A percentile compares a stretch with the other conserved stretches of the same genome.
Evolutionary conservation across 2,329 filamentous ascomycete genomes (phyloP).

Genomic region (Diaporthe capsici): DNA sequence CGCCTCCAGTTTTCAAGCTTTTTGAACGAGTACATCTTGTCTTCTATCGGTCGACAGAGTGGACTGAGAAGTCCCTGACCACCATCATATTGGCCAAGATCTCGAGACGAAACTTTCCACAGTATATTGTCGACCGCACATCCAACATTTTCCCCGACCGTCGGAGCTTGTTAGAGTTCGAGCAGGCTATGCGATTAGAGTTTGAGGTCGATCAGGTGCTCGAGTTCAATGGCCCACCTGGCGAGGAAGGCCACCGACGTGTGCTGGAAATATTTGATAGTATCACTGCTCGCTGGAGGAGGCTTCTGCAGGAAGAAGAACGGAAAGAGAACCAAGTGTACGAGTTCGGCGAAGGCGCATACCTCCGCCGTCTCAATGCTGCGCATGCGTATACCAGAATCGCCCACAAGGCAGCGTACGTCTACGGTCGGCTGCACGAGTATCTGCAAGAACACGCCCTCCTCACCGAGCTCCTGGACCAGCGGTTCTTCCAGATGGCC

Average conservation of each 20-base stretch:
- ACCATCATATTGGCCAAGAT: constrained; percentile 96
- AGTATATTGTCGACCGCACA: constrained; percentile 91
- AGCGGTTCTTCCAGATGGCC: constrained; percentile 87
- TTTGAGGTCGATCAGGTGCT: constrained; percentile 85
- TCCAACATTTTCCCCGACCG: constrained; percentile 89
- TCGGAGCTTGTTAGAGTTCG: constrained; percentile 85
- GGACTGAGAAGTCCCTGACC: constrained; percentile 96
- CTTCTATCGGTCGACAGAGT: constrained; percentile 95
- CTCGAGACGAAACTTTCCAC: constrained; percentile 86
- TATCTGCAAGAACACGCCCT: constrained; percentile 83
- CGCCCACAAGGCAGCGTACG: constrained; percentile 86
- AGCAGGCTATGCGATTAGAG: constrained; percentile 86
- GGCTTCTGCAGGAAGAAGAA: constrained; percentile 79
- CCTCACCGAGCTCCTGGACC: constrained; percentile 80
- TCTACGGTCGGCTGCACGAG: constrained; percentile 86
- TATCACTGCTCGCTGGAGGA: constrained; percentile 86
- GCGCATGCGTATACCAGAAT: constrained; percentile 95
- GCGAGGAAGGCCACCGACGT: constrained; percentile 73
- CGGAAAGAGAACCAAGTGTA: constrained; percentile 83
- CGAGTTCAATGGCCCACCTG: constrained; percentile 81
- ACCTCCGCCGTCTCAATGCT: constrained; percentile 89
- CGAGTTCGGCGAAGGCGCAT: constrained; percentile 87
- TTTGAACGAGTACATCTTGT: constrained; percentile 97
- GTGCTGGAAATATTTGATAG: constrained; percentile 81
- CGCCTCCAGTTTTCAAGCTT: constrained; percentile 78